These are phyloP conservation scores for Populus hybrid DNA, from an alignment of 441 rosid species.

Conservation along the genomic window DNA sequence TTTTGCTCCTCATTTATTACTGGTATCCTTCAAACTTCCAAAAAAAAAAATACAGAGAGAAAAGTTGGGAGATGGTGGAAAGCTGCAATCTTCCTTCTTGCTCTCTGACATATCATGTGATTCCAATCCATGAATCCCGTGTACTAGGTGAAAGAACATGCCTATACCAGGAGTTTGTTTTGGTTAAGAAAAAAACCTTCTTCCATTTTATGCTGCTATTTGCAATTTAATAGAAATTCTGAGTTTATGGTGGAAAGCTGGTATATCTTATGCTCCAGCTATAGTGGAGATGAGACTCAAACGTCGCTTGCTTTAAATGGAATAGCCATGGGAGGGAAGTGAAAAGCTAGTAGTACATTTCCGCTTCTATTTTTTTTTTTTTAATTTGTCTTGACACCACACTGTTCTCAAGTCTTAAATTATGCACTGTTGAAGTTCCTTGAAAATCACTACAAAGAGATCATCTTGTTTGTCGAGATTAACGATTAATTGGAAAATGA, in stretches of 20 bases:
- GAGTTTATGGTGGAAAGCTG: neutral
- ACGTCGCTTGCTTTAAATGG: neutral
- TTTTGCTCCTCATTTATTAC: neutral
- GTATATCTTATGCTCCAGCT: neutral
- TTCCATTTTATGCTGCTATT: neutral
- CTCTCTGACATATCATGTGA: neutral
- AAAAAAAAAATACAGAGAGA: neutral
- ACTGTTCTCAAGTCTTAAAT: neutral
- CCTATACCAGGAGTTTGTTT: neutral
- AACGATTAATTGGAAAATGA: neutral
- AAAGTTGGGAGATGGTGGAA: neutral
- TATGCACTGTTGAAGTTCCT: neutral
- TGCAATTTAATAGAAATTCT: neutral
- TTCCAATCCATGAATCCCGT: neutral
- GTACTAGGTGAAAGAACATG: neutral
- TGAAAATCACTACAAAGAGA: neutral
- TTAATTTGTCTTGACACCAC: neutral
- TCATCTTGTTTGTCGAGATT: neutral
- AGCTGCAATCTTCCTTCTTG: neutral
- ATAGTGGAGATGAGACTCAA: neutral
- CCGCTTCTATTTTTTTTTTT: neutral
- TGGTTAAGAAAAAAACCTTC: neutral
- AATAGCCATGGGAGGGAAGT: neutral
- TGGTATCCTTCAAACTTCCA: neutral
- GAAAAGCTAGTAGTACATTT: neutral